phyloP scores from a whole-genome alignment of 768 basidiomycete species.

The Leccinum uliginosum region DNA sequence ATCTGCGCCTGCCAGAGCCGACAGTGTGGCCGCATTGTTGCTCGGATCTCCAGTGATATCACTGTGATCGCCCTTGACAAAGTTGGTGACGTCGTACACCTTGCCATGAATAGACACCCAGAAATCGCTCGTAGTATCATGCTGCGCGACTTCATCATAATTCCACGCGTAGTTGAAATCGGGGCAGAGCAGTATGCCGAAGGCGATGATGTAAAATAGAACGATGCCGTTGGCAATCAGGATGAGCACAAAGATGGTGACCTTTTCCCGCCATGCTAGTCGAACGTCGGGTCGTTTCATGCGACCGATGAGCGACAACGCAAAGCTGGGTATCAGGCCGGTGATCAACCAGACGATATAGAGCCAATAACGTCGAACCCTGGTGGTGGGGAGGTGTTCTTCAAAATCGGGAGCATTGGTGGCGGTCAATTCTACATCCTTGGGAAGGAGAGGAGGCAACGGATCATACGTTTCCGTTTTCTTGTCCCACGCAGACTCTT shows the following conservation, averaged over 20 bases:
- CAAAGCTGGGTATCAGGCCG: constrained; percentile 52
- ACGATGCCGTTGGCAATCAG: constrained; percentile 47
- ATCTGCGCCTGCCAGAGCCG: constrained; percentile 57
- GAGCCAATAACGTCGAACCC: constrained; percentile 56
- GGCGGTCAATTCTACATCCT: constrained; percentile 35
- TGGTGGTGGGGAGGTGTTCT: constrained; percentile 50
- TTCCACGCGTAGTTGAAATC: constrained; percentile 60
- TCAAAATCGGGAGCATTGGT: constrained; percentile 48
- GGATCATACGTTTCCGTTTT: constrained; percentile 31
- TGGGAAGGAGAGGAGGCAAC: constrained; percentile 32
- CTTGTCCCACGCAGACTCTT: constrained; percentile 41
- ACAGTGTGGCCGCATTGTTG: constrained; percentile 42
- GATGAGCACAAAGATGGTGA: constrained; percentile 61
- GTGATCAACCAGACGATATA: constrained; percentile 50
- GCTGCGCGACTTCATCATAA: constrained; percentile 43
- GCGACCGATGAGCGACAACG: constrained; percentile 46
- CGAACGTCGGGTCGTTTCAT: constrained; percentile 69
- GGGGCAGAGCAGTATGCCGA: constrained; percentile 59
- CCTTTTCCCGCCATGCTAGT: constrained; percentile 67
- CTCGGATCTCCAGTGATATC: constrained; percentile 53
- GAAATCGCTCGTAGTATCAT: constrained; percentile 48
- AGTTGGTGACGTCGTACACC: constrained; percentile 59
- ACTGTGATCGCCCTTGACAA: constrained; percentile 58
- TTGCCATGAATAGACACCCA: constrained; percentile 61
- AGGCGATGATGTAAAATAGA: constrained; percentile 64